Percentiles rank a stretch among this genome's conserved stretches.
Conservation (phyloP, 2,329 filamentous ascomycete genomes). For the Diplodia corticola region DNA sequence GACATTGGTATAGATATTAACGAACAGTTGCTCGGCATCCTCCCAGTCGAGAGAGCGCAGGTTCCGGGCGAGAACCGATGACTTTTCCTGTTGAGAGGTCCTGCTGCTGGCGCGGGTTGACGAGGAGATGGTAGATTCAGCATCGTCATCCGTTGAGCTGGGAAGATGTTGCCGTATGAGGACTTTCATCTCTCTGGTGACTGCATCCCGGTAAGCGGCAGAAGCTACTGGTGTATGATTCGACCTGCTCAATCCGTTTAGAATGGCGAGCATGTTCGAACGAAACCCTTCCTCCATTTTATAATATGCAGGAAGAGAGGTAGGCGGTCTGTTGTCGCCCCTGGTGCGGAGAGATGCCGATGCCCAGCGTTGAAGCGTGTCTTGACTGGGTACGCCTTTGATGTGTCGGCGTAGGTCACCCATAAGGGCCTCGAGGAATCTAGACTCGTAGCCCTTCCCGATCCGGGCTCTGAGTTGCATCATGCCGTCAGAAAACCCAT, state of each 20-base stretch:
- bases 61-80: conserved; percentile 82
- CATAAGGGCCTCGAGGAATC: conserved; percentile 76
- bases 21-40: conserved; percentile 80
- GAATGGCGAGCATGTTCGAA: conserved; percentile 65
- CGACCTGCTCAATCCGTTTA: conserved; percentile 79
- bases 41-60: conserved; percentile 78
- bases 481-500: conserved; percentile 77
- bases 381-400: conserved; percentile 66
- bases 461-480: conserved; percentile 74
- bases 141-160: conserved; percentile 91
- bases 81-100: conserved; percentile 82
- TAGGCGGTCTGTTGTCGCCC: conserved; percentile 62
- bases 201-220: conserved; percentile 78
- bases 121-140: conserved; percentile 81
- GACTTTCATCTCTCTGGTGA: conserved; percentile 81
- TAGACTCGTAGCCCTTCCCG: conserved; percentile 80
- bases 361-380: conserved; percentile 84
- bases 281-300: conserved; percentile 70
- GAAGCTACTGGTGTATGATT: conserved; percentile 79
- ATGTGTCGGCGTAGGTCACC: conserved; percentile 80
- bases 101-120: conserved; percentile 73
- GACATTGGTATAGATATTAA: conserved; percentile 81
- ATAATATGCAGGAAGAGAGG: conserved; percentile 76
- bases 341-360: conserved; percentile 71
- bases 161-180: conserved; percentile 83